These are phyloP conservation scores for Aureobasidium pullulans DNA, from an alignment of 2,329 filamentous ascomycete genomes.

Conservation along the genomic window DNA sequence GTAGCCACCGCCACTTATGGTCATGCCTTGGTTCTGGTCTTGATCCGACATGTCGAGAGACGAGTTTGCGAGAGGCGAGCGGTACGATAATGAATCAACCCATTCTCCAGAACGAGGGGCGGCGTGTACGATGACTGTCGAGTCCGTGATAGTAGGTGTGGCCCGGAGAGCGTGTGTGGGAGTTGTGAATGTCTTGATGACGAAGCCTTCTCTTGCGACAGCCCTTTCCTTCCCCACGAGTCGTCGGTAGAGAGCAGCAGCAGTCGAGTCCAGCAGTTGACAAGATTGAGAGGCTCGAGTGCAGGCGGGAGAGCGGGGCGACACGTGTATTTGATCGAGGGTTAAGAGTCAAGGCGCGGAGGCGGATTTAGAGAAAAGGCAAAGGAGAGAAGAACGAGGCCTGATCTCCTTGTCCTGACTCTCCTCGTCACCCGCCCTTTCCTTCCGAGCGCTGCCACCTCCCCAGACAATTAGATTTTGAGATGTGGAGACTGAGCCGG, in stretches of 20 bases:
- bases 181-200: background rate
- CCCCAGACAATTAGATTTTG: slow-evolving; percentile 11
- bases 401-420: background rate
- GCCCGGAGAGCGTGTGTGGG: background rate
- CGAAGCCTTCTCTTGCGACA: slow-evolving; percentile 1
- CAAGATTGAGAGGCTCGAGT: background rate
- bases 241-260: background rate
- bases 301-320: background rate
- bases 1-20: slow-evolving; percentile 5
- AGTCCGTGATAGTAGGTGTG: background rate
- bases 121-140: background rate
- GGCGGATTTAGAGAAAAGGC: slow-evolving; percentile 1
- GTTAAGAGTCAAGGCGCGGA: background rate
- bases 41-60: slow-evolving; percentile 6
- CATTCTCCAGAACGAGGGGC: slow-evolving; percentile 5
- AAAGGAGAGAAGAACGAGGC: background rate
- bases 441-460: slow-evolving; percentile 8
- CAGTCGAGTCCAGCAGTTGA: background rate
- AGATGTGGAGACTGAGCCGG: slow-evolving; percentile 9
- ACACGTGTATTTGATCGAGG: slow-evolving; percentile 10
- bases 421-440: slow-evolving; percentile 4
- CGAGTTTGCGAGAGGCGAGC: slow-evolving; percentile 1
- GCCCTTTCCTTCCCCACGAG: background rate
- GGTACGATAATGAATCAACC: background rate
- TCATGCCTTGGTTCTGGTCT: background rate